These are phyloP conservation scores for Acacia concinna DNA, from an alignment of 331 rosid species.

Conservation along the genomic window DNA sequence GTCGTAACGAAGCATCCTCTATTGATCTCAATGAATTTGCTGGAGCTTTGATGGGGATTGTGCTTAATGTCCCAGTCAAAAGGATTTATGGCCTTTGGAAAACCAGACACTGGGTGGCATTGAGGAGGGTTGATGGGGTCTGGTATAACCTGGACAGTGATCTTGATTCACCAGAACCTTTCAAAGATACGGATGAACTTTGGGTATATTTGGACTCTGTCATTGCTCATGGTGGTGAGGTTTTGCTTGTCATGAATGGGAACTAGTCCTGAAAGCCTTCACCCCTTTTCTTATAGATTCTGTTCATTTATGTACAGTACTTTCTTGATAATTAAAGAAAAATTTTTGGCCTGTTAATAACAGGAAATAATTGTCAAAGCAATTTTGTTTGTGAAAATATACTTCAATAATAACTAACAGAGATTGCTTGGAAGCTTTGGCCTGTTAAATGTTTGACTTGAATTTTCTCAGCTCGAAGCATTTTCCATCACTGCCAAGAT, in stretches of 20 bases:
- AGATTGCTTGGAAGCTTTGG: not conserved
- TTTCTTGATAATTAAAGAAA: slow-evolving; percentile 5
- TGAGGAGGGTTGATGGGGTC: slow-evolving; percentile 64
- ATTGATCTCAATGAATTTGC: slow-evolving; percentile 64
- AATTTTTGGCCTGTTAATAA: slow-evolving; percentile 1
- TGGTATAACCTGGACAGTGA: slow-evolving; percentile 95
- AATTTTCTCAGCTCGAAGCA: slow-evolving; percentile 1
- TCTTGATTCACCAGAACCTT: slow-evolving; percentile 58
- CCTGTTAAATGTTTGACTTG: not conserved
- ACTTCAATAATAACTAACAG: not conserved
- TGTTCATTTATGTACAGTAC: slow-evolving; percentile 18
- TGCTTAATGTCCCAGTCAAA: slow-evolving; percentile 63
- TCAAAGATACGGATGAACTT: slow-evolving; percentile 47
- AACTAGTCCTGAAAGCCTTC: slow-evolving; percentile 35
- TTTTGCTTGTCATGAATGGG: slow-evolving; percentile 76
- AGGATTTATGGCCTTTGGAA: slow-evolving; percentile 80
- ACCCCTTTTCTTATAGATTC: not conserved
- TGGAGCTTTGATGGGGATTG: slow-evolving; percentile 80
- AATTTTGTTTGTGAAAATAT: slow-evolving; percentile 30
- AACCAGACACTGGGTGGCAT: slow-evolving; percentile 79
- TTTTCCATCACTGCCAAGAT: not conserved
- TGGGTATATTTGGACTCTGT: slow-evolving; percentile 62
- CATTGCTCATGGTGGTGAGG: slow-evolving; percentile 64
- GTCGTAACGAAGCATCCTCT: slow-evolving; percentile 64
- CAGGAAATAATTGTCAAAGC: not conserved